Evolutionary conservation across 768 basidiomycete genomes (phyloP).

Genomic region (Trametes elegans): DNA sequence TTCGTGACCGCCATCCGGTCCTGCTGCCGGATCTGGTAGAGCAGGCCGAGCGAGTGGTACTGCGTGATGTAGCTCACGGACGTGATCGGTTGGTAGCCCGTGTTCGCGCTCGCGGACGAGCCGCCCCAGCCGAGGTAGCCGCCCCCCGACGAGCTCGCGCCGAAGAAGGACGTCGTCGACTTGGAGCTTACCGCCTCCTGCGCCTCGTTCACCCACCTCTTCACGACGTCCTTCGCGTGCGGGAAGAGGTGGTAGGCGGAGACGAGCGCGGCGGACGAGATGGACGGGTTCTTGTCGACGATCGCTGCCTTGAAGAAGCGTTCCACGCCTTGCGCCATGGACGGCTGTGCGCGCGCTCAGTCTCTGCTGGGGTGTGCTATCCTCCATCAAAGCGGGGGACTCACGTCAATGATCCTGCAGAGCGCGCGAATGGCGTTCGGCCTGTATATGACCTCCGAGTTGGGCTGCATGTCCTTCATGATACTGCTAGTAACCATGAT

Average conservation of each 20-base stretch:
- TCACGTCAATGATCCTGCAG: constrained; percentile 94
- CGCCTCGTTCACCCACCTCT: constrained; percentile 98
- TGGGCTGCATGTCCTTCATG: constrained; percentile 99
- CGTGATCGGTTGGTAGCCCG: constrained; percentile 72
- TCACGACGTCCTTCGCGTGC: constrained; percentile 90
- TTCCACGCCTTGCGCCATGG: constrained; percentile 98
- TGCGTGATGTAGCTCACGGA: constrained; percentile 93
- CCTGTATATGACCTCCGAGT: constrained; percentile 96
- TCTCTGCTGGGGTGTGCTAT: background rate
- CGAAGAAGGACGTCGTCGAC: constrained; percentile 67
- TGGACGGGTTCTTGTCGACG: constrained; percentile 93
- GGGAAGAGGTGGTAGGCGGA: constrained; percentile 97
- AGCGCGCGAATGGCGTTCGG: constrained; percentile 97
- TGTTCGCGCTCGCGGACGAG: constrained; percentile 46
- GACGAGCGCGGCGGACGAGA: constrained; percentile 93
- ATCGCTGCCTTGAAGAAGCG: constrained; percentile 99
- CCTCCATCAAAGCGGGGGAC: constrained; percentile 37
- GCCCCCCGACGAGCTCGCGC: constrained; percentile 39
- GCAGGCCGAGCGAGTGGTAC: constrained; percentile 92
- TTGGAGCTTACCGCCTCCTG: constrained; percentile 96
- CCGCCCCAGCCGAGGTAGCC: constrained; percentile 77
- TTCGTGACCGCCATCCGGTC: constrained; percentile 99
- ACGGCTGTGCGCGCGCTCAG: constrained; percentile 55
- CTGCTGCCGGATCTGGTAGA: constrained; percentile 94
- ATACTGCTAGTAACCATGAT: constrained; percentile 99